Evolutionary conservation across 306 rosid species (phyloP).

Genomic region (Senna siamea): DNA sequence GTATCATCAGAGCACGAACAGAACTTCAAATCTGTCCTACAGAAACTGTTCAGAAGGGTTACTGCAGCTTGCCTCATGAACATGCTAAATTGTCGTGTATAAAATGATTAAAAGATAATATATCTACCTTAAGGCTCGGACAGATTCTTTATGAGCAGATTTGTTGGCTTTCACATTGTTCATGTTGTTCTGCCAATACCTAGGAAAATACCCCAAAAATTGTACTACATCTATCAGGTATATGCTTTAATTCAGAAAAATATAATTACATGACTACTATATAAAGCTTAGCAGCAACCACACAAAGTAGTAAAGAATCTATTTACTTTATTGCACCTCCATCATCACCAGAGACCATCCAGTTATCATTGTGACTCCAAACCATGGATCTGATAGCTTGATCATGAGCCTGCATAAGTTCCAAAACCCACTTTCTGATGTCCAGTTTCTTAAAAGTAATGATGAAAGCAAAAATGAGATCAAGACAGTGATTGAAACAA

Average conservation of each 20-base stretch:
- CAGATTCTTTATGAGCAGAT: slow-evolving; percentile 98
- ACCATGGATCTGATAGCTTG: slow-evolving; percentile 99
- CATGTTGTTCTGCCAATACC: slow-evolving; percentile 99
- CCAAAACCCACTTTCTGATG: slow-evolving; percentile 32
- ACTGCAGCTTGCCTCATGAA: slow-evolving; percentile 38
- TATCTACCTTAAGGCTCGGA: slow-evolving; percentile 86
- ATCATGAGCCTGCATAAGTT: slow-evolving; percentile 85
- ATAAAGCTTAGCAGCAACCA: slow-evolving; percentile 29
- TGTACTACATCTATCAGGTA: slow-evolving; percentile 28
- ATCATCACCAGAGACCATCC: slow-evolving; percentile 99
- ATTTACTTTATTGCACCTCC: slow-evolving; percentile 96
- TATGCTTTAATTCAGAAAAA: slow-evolving; percentile 21
- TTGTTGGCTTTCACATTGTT: slow-evolving; percentile 96
- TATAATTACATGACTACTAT: slow-evolving; percentile 23
- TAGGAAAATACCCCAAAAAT: slow-evolving; percentile 40
- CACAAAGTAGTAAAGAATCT: slow-evolving; percentile 28
- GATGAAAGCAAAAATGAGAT: slow-evolving; percentile 23
- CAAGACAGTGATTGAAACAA: slow-evolving; percentile 22
- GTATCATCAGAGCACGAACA: slow-evolving; percentile 98
- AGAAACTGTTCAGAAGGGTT: slow-evolving; percentile 69
- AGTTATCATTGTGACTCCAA: slow-evolving; percentile 99
- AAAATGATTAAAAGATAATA: slow-evolving; percentile 23
- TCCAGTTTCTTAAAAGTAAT: slow-evolving; percentile 3
- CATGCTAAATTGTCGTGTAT: slow-evolving; percentile 8
- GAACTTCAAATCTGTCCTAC: slow-evolving; percentile 97